These are phyloP conservation scores for Mallotus japonicus DNA, from an alignment of 441 rosid genomes.

Conservation along the genomic window DNA sequence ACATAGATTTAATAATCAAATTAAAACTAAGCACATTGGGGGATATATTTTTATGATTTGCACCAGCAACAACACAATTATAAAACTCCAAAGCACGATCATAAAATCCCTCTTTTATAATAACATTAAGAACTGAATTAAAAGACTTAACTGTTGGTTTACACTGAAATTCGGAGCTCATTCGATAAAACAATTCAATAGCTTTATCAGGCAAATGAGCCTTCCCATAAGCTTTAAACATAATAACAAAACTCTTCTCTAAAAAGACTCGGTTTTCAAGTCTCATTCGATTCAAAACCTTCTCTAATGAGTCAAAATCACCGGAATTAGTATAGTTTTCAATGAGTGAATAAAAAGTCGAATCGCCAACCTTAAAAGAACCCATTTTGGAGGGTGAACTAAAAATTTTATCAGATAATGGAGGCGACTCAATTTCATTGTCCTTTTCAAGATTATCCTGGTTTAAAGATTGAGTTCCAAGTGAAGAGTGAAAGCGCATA, in stretches of 20 bases:
- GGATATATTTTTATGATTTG: conserved; percentile 44
- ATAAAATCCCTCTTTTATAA: conserved; percentile 56
- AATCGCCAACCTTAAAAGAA: conserved; percentile 67
- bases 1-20: conserved; percentile 65
- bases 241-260: conserved; percentile 55
- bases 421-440: conserved; percentile 32
- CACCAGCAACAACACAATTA: conserved; percentile 43
- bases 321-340: conserved; percentile 50
- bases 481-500: not conserved
- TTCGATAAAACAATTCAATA: conserved; percentile 61
- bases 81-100: conserved; percentile 67
- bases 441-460: not conserved
- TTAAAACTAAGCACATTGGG: conserved; percentile 77
- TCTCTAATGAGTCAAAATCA: conserved; percentile 60
- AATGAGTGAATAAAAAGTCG: conserved; percentile 66
- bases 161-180: conserved; percentile 57
- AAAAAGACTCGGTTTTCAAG: conserved; percentile 53
- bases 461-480: not conserved
- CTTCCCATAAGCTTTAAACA: conserved; percentile 78
- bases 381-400: conserved; percentile 56
- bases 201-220: conserved; percentile 65
- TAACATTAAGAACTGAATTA: conserved; percentile 70
- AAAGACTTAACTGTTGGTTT: conserved; percentile 51
- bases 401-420: conserved; percentile 51
- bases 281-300: conserved; percentile 56